Percentiles rank a stretch among this genome's conserved stretches.
These are phyloP conservation scores for Diaporthe humulicola DNA, from an alignment of 2,329 filamentous ascomycete species.

Conservation along the genomic window DNA sequence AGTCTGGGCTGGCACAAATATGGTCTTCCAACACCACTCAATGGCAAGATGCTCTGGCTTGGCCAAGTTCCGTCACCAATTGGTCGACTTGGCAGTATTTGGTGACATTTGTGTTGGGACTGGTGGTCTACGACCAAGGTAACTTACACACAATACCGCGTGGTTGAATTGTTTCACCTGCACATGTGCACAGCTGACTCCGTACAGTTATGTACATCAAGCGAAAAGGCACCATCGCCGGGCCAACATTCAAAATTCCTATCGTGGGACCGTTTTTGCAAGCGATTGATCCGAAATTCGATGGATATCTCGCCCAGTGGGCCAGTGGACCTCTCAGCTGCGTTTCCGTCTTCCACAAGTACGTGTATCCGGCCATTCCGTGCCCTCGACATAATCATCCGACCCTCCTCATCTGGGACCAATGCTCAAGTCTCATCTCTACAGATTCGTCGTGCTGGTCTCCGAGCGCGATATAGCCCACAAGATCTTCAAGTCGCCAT, in stretches of 20 bases:
- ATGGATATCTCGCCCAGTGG: slow-evolving; percentile 82
- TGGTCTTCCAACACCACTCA: slow-evolving; percentile 23
- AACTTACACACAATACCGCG: slow-evolving; percentile 14
- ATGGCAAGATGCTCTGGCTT: slow-evolving; percentile 5
- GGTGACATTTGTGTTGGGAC: slow-evolving; percentile 48
- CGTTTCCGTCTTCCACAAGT: slow-evolving; percentile 90
- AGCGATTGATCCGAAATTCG: slow-evolving; percentile 80
- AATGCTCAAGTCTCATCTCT: background rate
- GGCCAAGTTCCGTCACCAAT: slow-evolving; percentile 11
- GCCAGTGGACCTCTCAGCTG: slow-evolving; percentile 83
- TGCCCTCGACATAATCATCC: no score
- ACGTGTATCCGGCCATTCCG: slow-evolving; percentile 42
- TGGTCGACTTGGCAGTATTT: slow-evolving; percentile 49
- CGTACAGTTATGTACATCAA: slow-evolving; percentile 69
- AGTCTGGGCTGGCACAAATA: slow-evolving; percentile 19
- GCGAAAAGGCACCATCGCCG: slow-evolving; percentile 73
- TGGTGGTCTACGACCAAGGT: slow-evolving; percentile 58
- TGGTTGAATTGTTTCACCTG: no score
- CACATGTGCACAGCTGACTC: background rate
- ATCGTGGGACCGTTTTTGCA: slow-evolving; percentile 83
- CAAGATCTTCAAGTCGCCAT: slow-evolving; percentile 85
- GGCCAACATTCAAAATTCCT: slow-evolving; percentile 73
- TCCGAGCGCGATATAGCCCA: slow-evolving; percentile 83
- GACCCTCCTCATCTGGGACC: no score
- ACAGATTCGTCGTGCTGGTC: slow-evolving; percentile 82